Base-by-base conservation (phyloP, 106 monocot genomes). In the Hemerocallis citrina region DNA sequence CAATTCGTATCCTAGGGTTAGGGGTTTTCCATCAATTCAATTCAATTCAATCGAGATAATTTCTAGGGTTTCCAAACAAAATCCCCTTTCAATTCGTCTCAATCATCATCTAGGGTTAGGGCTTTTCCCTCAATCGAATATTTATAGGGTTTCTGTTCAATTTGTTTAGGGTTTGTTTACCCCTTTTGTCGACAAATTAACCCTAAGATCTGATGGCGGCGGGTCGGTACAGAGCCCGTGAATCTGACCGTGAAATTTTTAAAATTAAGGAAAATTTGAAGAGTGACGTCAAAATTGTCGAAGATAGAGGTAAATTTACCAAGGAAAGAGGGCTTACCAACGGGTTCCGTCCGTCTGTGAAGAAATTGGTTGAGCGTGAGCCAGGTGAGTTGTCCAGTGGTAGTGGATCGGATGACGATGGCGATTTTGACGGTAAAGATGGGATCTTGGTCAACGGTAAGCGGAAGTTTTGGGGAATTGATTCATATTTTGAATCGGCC, bases 401-500 rank as follows among this genome's bases (percentile, higher is more conserved):
- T 9, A 78, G 74, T 16, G 77, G 74, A 15, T 73, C 72, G 4
- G 86, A 86, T 29, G 70, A 69, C 12, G 31, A 55, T 6, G 75
- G 37, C 8, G 31, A 34, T 0, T 31, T 45, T 20, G 37, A 30
- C 23, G 19, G 57, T 34, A 29, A 52, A 67, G 43, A 75, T 25
- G 70, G 60, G 6, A 55, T 34, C 28, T 29, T 19, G 34, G 17
- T 40, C 11, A 7, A 38, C 24, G 62, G 42, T 51, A 93, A 93
- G 72, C 74, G 88, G 64, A 93, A 89, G 47, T 85, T 79, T 55
- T 79, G 82, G 17, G 78, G 78, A 0, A 76, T 84, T 32, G 50
- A 84, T 33, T 20, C 57, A 20, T 35, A 33, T 38, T 55, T 59
- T 34, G 24, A 48, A 6, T 32, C 56, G 8, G 11, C n/a, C 14